Evolutionary conservation across 148 eudicot genomes (phyloP).

Genomic region (Heliamphora exappendiculata): DNA sequence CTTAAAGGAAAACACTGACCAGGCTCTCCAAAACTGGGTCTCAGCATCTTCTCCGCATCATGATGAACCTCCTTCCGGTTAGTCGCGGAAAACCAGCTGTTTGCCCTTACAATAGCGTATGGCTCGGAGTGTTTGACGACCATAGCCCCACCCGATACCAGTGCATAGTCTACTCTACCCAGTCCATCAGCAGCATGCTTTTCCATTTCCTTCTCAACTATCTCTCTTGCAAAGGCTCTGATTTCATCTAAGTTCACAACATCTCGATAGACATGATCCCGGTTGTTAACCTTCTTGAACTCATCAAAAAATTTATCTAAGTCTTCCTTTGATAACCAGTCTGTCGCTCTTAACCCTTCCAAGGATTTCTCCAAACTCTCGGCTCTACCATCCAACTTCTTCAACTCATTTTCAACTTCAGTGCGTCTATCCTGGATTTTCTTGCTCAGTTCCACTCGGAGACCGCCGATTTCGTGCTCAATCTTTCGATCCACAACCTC

Average conservation of each 20-base stretch:
- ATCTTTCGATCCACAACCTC: conserved; percentile 55
- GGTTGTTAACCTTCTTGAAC: conserved; percentile 30
- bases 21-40: conserved; percentile 87
- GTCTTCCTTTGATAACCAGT: conserved; percentile 48
- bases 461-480: conserved; percentile 34
- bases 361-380: conserved; percentile 37
- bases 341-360: conserved; percentile 26
- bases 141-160: conserved; percentile 54
- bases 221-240: conserved; percentile 51
- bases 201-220: conserved; percentile 72
- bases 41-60: conserved; percentile 58
- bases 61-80: conserved; percentile 26
- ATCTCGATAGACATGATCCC: conserved; percentile 15
- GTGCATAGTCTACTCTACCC: conserved; percentile 74
- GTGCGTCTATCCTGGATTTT: conserved; percentile 38
- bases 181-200: conserved; percentile 89
- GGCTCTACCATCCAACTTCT: conserved; percentile 24
- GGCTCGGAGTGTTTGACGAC: conserved; percentile 68
- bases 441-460: conserved; percentile 39
- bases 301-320: conserved; percentile 46
- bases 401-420: conserved; percentile 33
- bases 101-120: conserved; percentile 15
- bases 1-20: conserved; percentile 84
- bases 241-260: conserved; percentile 53
- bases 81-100: conserved; percentile 21